Conservation (phyloP, 345 rosid genomes). For the Cardiospermum halicacabum region DNA sequence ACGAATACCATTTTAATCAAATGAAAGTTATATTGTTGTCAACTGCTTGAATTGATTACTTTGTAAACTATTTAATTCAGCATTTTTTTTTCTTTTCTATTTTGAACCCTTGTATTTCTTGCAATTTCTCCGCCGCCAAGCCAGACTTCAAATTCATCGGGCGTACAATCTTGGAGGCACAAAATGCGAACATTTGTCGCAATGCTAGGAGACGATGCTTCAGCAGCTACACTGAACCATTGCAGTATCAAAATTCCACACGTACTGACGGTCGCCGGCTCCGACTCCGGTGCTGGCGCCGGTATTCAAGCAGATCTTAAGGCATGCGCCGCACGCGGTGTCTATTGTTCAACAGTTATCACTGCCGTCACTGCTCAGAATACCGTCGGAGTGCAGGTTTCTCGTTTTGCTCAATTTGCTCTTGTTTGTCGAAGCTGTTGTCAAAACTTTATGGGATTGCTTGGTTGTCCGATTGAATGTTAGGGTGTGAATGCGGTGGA, state of each 20-base stretch:
- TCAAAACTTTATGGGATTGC: neutral
- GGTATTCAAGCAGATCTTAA: constrained; percentile 97
- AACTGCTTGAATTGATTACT: neutral
- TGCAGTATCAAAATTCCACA: constrained; percentile 45
- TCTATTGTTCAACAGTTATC: constrained; percentile 82
- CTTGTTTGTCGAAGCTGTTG: neutral
- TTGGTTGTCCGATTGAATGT: neutral
- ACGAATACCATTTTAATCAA: too few relatives aligned
- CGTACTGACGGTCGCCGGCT: constrained; percentile 80
- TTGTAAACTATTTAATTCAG: too few relatives aligned
- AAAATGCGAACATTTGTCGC: constrained; percentile 8
- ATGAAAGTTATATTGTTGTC: too few relatives aligned
- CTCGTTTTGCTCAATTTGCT: neutral
- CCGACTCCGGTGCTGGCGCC: constrained; percentile 94
- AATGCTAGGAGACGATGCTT: constrained; percentile 20
- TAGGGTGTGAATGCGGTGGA: constrained; percentile 47
- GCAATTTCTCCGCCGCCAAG: neutral
- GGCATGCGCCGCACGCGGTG: constrained; percentile 88
- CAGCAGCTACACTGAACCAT: constrained; percentile 3
- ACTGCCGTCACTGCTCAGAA: constrained; percentile 93
- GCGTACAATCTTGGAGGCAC: neutral
- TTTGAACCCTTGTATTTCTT: neutral
- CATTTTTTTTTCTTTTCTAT: too few relatives aligned
- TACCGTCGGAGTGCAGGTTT: constrained; percentile 82
- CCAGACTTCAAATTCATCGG: neutral